Percentiles rank a stretch among this genome's conserved stretches.
Evolutionary conservation across 768 basidiomycete species (phyloP).

Genomic region (Pleurotus tuber-regium): DNA sequence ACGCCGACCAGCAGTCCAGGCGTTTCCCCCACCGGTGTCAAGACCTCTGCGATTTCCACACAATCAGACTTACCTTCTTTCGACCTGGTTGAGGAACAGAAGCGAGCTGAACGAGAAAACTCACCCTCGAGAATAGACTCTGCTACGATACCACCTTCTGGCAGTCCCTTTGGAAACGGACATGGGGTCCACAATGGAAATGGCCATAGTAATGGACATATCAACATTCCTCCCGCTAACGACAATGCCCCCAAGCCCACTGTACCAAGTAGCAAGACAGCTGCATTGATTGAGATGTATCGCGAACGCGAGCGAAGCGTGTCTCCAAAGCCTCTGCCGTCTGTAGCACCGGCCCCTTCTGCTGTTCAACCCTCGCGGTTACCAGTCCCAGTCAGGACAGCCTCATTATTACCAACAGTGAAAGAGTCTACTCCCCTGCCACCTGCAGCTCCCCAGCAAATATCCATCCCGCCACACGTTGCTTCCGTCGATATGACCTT

Average conservation of each 20-base stretch:
- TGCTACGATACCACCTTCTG: not conserved
- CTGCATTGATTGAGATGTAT: conserved; percentile 84
- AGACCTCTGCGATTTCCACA: conserved; percentile 12
- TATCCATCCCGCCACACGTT: conserved; percentile 21
- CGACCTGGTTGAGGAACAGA: not conserved
- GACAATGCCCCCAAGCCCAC: conserved; percentile 34
- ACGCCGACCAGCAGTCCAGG: conserved; percentile 19
- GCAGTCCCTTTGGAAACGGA: not conserved
- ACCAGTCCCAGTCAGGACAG: conserved; percentile 31
- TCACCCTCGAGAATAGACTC: conserved; percentile 1
- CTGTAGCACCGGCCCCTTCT: conserved; percentile 18
- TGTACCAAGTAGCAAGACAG: too few relatives aligned
- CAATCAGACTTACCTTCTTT: not conserved
- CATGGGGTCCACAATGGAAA: conserved; percentile 6
- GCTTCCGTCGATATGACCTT: conserved; percentile 24
- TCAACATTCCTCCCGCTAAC: conserved; percentile 6
- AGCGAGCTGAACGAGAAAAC: not conserved
- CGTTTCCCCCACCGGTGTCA: conserved; percentile 21
- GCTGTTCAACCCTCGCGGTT: conserved; percentile 33
- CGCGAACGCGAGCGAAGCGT: conserved; percentile 63
- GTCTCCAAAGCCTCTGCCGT: conserved; percentile 21
- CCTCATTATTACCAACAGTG: conserved; percentile 22
- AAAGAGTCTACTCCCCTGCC: conserved; percentile 20
- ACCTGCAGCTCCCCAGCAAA: conserved; percentile 21
- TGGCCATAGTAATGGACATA: conserved; percentile 18